Evolutionary conservation across 2,329 filamentous ascomycete genomes (phyloP).

Genomic region (Cladosporium sp.): DNA sequence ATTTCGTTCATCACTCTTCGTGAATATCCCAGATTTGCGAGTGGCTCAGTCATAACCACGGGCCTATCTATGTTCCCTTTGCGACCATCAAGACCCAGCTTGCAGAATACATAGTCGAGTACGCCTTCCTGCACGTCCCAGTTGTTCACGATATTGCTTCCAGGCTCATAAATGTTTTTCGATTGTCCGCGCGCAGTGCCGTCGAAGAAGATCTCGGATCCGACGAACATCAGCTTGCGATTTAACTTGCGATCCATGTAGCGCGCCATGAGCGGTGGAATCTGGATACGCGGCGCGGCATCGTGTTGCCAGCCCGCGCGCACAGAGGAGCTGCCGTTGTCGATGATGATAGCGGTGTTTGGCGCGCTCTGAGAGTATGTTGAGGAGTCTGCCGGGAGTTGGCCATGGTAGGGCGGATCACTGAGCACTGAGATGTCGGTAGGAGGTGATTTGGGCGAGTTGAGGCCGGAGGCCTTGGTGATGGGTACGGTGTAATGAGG

Average conservation of each 20-base stretch:
- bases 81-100: slow-evolving; percentile 76
- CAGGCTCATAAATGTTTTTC: slow-evolving; percentile 84
- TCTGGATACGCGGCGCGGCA: slow-evolving; percentile 67
- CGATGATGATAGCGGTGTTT: slow-evolving; percentile 82
- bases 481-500: slow-evolving; percentile 34
- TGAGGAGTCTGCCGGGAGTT: slow-evolving; percentile 56
- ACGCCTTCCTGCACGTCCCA: slow-evolving; percentile 98
- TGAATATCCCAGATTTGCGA: slow-evolving; percentile 86
- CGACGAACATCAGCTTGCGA: slow-evolving; percentile 88
- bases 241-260: slow-evolving; percentile 92
- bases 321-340: slow-evolving; percentile 89
- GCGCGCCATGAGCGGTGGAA: slow-evolving; percentile 88
- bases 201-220: slow-evolving; percentile 89
- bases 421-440: slow-evolving; percentile 49
- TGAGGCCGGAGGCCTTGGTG: slow-evolving; percentile 24
- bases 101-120: slow-evolving; percentile 90
- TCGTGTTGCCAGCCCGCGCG: slow-evolving; percentile 98
- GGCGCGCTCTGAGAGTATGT: slow-evolving; percentile 64
- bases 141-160: slow-evolving; percentile 87
- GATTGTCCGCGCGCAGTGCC: slow-evolving; percentile 88
- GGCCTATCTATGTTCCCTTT: slow-evolving; percentile 76
- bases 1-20: slow-evolving; percentile 86
- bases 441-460: slow-evolving; percentile 52
- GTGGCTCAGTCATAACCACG: slow-evolving; percentile 90
- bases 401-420: slow-evolving; percentile 60